Evolutionary conservation across 495 filamentous ascomycete genomes (phyloP).

Genomic region (Annulohypoxylon stygium): DNA sequence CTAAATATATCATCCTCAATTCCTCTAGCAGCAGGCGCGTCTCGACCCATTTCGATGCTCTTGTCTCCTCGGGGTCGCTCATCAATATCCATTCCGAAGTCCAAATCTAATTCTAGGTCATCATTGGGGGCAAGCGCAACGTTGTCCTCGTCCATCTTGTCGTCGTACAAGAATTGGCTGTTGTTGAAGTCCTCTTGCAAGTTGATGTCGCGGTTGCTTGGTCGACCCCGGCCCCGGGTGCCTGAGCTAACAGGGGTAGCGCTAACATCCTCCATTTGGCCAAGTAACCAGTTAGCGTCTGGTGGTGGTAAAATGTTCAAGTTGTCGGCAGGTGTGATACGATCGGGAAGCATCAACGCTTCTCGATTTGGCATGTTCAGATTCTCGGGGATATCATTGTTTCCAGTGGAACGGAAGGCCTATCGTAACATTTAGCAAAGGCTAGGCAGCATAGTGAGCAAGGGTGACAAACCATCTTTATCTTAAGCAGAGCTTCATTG

Average conservation of each 20-base stretch:
- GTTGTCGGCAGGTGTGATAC: conserved; percentile 89
- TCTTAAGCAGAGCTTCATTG: conserved; percentile 95
- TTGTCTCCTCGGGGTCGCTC: conserved; percentile 63
- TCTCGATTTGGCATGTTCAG: conserved; percentile 72
- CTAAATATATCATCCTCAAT: conserved; percentile 81
- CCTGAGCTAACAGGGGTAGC: conserved; percentile 57
- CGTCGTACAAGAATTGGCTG: conserved; percentile 78
- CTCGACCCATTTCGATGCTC: conserved; percentile 87
- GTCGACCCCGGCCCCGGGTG: conserved; percentile 66
- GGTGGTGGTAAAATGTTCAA: conserved; percentile 74
- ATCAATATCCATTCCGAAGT: conserved; percentile 70
- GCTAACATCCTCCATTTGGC: conserved; percentile 70
- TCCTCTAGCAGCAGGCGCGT: conserved; percentile 73
- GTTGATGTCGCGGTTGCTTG: conserved; percentile 74
- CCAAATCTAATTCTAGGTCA: conserved; percentile 67
- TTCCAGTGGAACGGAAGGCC: conserved; percentile 83
- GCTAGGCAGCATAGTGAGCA: background rate
- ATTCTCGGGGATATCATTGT: conserved; percentile 82
- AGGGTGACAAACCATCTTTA: conserved; percentile 84
- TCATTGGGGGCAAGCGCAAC: conserved; percentile 66
- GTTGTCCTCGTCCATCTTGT: conserved; percentile 67
- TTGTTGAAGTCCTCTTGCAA: conserved; percentile 69
- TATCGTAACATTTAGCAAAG: conserved; percentile 58
- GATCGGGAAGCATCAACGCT: conserved; percentile 84
- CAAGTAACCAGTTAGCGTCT: conserved; percentile 79